phyloP scores from a whole-genome alignment of 192 early-diverging fungal genomes.

The Coemansia sp. region DNA sequence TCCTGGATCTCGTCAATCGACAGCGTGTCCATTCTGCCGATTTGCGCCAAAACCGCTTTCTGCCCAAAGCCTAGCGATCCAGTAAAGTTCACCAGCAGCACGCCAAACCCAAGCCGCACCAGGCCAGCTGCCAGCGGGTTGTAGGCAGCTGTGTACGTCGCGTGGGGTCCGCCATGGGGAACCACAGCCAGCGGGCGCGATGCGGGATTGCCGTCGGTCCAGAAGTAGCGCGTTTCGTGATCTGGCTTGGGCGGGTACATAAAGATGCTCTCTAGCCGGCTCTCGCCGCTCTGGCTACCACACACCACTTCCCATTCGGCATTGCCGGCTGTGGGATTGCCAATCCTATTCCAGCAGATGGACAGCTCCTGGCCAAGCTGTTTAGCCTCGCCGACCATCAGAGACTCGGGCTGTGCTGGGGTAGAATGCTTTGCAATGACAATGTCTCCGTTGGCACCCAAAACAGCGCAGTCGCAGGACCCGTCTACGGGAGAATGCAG shows the following conservation, averaged over 20 bases:
- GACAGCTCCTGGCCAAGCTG: not conserved
- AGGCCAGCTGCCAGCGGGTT: slow-evolving; percentile 48
- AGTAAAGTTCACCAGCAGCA: slow-evolving; percentile 71
- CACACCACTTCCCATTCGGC: slow-evolving; percentile 19
- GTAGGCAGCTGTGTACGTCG: slow-evolving; percentile 55
- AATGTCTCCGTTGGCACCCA: slow-evolving; percentile 50
- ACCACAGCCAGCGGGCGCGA: slow-evolving; percentile 62
- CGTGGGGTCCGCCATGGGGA: slow-evolving; percentile 82
- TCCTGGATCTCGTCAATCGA: slow-evolving; percentile 66
- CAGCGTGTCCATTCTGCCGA: slow-evolving; percentile 65
- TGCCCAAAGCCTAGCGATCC: slow-evolving; percentile 81
- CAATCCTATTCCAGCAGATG: slow-evolving; percentile 19
- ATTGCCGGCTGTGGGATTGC: not conserved
- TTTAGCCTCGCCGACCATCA: slow-evolving; percentile 35
- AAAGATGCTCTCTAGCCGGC: slow-evolving; percentile 32
- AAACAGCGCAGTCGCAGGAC: slow-evolving; percentile 44
- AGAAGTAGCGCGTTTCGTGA: slow-evolving; percentile 23
- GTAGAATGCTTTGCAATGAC: slow-evolving; percentile 54
- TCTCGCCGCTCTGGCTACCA: not conserved
- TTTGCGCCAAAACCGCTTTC: slow-evolving; percentile 57
- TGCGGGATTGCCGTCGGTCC: slow-evolving; percentile 10
- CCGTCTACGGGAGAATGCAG: slow-evolving; percentile 53
- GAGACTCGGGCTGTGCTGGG: slow-evolving; percentile 53
- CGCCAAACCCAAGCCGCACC: slow-evolving; percentile 62
- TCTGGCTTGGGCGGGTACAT: slow-evolving; percentile 23